phyloP scores from a whole-genome alignment of 192 early-diverging fungal genomes.

The Linnemannia elongata region DNA sequence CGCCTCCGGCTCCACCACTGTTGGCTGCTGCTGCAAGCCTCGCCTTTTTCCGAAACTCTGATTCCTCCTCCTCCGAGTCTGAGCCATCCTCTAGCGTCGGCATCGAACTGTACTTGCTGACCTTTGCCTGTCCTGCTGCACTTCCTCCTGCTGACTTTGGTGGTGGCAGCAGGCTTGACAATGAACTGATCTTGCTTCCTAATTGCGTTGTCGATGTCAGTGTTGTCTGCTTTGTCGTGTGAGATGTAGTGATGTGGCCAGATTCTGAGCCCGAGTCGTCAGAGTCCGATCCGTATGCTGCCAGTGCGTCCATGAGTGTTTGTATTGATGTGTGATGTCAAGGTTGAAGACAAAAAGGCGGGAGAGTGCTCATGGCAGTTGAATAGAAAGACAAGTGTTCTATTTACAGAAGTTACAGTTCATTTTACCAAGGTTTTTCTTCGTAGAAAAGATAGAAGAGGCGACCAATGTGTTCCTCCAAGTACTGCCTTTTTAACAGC shows the following conservation, averaged over 20 bases:
- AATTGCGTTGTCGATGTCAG: slow-evolving; percentile 1
- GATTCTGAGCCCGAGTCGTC: slow-evolving; percentile 44
- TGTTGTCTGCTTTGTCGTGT: not conserved
- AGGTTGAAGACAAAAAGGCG: not conserved
- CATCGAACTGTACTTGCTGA: slow-evolving; percentile 40
- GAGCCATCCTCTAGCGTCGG: slow-evolving; percentile 36
- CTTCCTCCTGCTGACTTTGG: slow-evolving; percentile 14
- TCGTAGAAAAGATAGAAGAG: too few species aligned
- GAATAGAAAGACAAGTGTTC: not conserved
- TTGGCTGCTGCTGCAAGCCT: slow-evolving; percentile 25
- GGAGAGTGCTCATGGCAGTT: not conserved
- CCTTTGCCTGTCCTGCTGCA: slow-evolving; percentile 16
- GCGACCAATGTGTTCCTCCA: too few species aligned
- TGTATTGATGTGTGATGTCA: not conserved
- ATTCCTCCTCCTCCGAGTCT: slow-evolving; percentile 54
- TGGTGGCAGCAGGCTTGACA: slow-evolving; percentile 36
- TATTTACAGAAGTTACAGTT: too few species aligned
- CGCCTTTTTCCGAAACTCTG: slow-evolving; percentile 49
- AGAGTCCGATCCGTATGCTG: slow-evolving; percentile 49
- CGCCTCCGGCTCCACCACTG: slow-evolving; percentile 21
- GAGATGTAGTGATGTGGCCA: not conserved
- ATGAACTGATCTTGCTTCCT: slow-evolving; percentile 19
- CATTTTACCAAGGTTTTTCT: too few species aligned
- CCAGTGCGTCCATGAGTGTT: slow-evolving; percentile 42
- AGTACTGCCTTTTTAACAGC: too few species aligned